phyloP scores from a whole-genome alignment of 768 basidiomycete genomes.

The Russula abietina region DNA sequence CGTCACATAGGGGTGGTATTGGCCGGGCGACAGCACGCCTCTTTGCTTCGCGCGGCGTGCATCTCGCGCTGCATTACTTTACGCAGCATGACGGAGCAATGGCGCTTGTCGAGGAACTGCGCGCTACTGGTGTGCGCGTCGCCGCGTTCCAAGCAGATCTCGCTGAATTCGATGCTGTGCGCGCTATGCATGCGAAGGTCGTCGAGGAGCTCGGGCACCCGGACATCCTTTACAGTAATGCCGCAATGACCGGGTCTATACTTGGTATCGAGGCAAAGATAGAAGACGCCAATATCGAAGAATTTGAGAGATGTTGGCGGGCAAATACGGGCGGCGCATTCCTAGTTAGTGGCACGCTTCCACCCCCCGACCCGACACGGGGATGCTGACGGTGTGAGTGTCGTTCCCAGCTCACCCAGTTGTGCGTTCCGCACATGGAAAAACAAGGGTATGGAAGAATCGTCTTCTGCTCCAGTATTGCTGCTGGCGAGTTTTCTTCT shows the following conservation, averaged over 20 bases:
- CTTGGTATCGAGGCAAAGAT: slow-evolving; percentile 45
- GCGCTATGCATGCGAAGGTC: slow-evolving; percentile 39
- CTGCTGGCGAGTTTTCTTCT: slow-evolving; percentile 34
- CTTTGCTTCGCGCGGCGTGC: slow-evolving; percentile 34
- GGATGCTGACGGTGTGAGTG: not conserved
- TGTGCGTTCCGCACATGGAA: slow-evolving; percentile 48
- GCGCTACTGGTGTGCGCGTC: slow-evolving; percentile 34
- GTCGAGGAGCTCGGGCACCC: slow-evolving; percentile 42
- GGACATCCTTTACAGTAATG: slow-evolving; percentile 49
- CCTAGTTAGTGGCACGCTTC: slow-evolving; percentile 34
- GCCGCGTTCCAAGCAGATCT: slow-evolving; percentile 46
- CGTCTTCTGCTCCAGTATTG: slow-evolving; percentile 49
- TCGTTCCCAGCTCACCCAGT: slow-evolving; percentile 40
- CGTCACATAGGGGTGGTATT: slow-evolving; percentile 42
- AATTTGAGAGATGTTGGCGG: slow-evolving; percentile 44
- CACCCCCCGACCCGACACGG: not conserved
- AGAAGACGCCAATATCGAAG: slow-evolving; percentile 38
- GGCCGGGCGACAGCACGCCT: slow-evolving; percentile 44
- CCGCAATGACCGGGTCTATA: slow-evolving; percentile 38
- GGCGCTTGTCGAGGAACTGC: slow-evolving; percentile 37
- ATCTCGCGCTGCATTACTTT: slow-evolving; percentile 48
- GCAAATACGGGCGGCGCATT: slow-evolving; percentile 43
- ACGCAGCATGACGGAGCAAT: slow-evolving; percentile 36
- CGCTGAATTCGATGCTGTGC: slow-evolving; percentile 40
- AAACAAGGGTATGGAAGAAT: slow-evolving; percentile 44